These are phyloP conservation scores for Ophiognomonia clavigignenti-juglandacearum DNA, from an alignment of 2,329 filamentous ascomycete species.

Conservation along the genomic window DNA sequence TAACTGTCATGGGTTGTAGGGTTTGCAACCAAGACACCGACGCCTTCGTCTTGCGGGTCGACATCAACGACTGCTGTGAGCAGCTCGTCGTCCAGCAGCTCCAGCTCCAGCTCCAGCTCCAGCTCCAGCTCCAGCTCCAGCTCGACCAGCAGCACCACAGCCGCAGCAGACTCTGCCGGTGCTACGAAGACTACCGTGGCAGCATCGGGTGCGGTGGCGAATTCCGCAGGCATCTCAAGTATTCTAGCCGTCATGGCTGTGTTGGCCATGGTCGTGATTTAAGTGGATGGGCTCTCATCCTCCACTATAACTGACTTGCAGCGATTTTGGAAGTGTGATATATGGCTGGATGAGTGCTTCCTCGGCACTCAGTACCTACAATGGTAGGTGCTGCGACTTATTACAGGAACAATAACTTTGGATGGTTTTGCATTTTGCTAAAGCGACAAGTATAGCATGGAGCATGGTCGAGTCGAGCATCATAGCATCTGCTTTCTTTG, in stretches of 20 bases:
- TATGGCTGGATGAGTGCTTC: too few relatives aligned
- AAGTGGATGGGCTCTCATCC: too few relatives aligned
- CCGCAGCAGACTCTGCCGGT: conserved; percentile 19
- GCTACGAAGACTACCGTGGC: conserved; percentile 20
- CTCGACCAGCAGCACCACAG: conserved; percentile 15
- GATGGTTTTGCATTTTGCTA: background rate
- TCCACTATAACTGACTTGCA: too few relatives aligned
- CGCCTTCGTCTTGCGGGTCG: conserved; percentile 15
- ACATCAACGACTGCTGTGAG: background rate
- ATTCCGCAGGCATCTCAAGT: conserved; percentile 9
- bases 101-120: too few relatives aligned
- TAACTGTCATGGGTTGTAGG: conserved; percentile 25
- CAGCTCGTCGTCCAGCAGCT: background rate
- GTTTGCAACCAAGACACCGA: conserved; percentile 30
- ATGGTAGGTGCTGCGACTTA: too few relatives aligned
- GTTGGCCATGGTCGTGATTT: conserved; percentile 20
- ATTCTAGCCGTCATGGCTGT: conserved; percentile 21
- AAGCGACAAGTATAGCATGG: background rate
- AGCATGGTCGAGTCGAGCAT: background rate
- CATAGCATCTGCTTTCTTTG: conserved; percentile 6
- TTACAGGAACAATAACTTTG: too few relatives aligned
- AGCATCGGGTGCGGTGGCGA: conserved; percentile 19
- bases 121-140: too few relatives aligned
- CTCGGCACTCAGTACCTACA: too few relatives aligned
- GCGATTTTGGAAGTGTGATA: too few relatives aligned